Base-by-base conservation (phyloP, 1,139 yeast genomes). In the Suhomyces anneliseae region DNA sequence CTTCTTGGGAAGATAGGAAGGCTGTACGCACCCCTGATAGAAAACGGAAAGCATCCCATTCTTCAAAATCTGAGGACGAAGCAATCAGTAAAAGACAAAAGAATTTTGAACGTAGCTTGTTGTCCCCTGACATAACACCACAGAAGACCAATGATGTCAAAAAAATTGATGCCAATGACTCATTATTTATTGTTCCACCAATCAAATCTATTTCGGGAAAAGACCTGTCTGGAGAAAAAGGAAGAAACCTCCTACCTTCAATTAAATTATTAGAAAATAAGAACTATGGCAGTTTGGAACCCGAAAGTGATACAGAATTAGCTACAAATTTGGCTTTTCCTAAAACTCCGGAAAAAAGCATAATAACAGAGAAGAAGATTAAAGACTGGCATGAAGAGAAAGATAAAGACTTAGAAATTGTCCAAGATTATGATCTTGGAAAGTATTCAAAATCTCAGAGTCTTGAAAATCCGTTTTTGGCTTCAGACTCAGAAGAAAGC, bases 401-500 rank as follows among this genome's bases (percentile, higher is more conserved):
- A 27, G 56, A 52, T 27, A 52, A 47, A 29, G 50, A 42, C 36
- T 39, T 43, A 14, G 35, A 19, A 19, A 19, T 19, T 19, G 24
- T 19, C 24, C 24, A 19, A 6, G 24, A 19, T 6, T 19, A 19
- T 19, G 24, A 19, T 19, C 3, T 6, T 19, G 24, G 24, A 19
- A 6, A 19, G 24, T 19, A 19, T 19, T 4, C 6, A 27, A 39
- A 33, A 29, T 14, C 15, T 14, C 3, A 39, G n/a, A 32, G 26
- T 33, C 14, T n/a, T 7, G 33, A 39, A 34, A 56, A 59, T 41
- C 65, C 64, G 10, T 60, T 59, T 39, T 47, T 29, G 50, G 46
- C n/a, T 4, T 29, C 31, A 38, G 11, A 29, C n/a, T 11, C 32
- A 29, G 32, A 1, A 29, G n/a, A 9, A 29, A 3, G 32, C 3